These are phyloP conservation scores for Skeletonema tropicum DNA, from an alignment of 108 stramenopile species.

Conservation along the genomic window DNA sequence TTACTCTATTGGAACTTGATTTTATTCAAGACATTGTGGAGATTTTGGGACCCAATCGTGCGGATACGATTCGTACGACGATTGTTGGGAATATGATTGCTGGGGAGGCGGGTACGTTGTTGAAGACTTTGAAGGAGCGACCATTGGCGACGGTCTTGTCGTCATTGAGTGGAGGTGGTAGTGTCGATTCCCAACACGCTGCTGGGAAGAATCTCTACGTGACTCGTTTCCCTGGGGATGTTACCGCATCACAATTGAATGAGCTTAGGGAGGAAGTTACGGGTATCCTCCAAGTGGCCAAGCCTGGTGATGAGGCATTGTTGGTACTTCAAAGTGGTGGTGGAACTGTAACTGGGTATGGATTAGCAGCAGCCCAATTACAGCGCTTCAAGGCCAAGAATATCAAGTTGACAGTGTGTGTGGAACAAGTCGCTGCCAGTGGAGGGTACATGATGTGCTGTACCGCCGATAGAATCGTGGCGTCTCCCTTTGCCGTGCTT, in stretches of 20 bases:
- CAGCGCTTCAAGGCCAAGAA: conserved; percentile 78
- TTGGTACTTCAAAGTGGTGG: conserved; percentile 88
- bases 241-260: conserved; percentile 79
- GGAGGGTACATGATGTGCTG: conserved; percentile 88
- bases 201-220: conserved; percentile 69
- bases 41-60: conserved; percentile 73
- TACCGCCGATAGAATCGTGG: conserved; percentile 83
- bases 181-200: neutral
- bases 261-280: conserved; percentile 92
- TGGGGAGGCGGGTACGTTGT: conserved; percentile 57
- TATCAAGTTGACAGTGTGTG: conserved; percentile 86
- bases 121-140: conserved; percentile 67
- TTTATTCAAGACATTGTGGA: conserved; percentile 67
- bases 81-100: conserved; percentile 66
- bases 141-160: conserved; percentile 68
- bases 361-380: conserved; percentile 90
- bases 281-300: conserved; percentile 75
- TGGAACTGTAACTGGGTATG: conserved; percentile 95
- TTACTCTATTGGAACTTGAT: conserved; percentile 67
- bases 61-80: conserved; percentile 66
- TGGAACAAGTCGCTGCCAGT: conserved; percentile 94
- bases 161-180: conserved; percentile 17
- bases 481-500: conserved; percentile 84
- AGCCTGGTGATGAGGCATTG: conserved; percentile 89
- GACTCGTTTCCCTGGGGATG: conserved; percentile 86